Evolutionary conservation across 2,329 filamentous ascomycete species (phyloP).

Genomic region (Colletotrichum sp.): DNA sequence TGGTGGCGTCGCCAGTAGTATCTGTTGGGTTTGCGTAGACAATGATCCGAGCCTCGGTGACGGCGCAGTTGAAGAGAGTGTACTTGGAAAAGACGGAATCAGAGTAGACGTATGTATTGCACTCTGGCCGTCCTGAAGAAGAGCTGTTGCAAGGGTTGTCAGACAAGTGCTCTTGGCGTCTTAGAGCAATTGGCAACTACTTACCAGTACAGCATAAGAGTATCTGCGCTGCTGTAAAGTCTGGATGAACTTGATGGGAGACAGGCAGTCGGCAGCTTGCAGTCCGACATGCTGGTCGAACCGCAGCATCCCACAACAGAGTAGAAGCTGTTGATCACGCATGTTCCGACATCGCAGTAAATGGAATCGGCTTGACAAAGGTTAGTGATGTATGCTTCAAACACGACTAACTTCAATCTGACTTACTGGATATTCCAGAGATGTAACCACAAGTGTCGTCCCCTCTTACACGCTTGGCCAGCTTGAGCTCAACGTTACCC

Average conservation of each 20-base stretch:
- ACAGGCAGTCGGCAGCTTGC: slow-evolving; percentile 29
- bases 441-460: slow-evolving; percentile 38
- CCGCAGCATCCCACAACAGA: slow-evolving; percentile 36
- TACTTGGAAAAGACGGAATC: slow-evolving; percentile 26
- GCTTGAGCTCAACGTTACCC: slow-evolving; percentile 6
- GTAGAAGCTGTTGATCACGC: slow-evolving; percentile 31
- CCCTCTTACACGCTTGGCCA: slow-evolving; percentile 26
- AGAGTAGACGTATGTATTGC: slow-evolving; percentile 33
- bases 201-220: slow-evolving; percentile 35
- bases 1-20: background rate
- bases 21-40: slow-evolving; percentile 26
- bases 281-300: slow-evolving; percentile 25
- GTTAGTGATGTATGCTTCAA: background rate
- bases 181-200: background rate
- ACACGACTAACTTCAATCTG: no score
- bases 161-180: background rate
- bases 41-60: slow-evolving; percentile 21
- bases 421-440: slow-evolving; percentile 28
- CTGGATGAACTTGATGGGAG: slow-evolving; percentile 26
- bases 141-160: slow-evolving; percentile 20
- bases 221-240: slow-evolving; percentile 26
- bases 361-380: slow-evolving; percentile 23
- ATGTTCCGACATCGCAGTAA: slow-evolving; percentile 30
- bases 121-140: slow-evolving; percentile 27
- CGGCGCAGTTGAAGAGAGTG: slow-evolving; percentile 33